These are phyloP conservation scores for Penicillium macrosclerotiorum DNA, from an alignment of 495 filamentous ascomycete genomes.

Conservation along the genomic window DNA sequence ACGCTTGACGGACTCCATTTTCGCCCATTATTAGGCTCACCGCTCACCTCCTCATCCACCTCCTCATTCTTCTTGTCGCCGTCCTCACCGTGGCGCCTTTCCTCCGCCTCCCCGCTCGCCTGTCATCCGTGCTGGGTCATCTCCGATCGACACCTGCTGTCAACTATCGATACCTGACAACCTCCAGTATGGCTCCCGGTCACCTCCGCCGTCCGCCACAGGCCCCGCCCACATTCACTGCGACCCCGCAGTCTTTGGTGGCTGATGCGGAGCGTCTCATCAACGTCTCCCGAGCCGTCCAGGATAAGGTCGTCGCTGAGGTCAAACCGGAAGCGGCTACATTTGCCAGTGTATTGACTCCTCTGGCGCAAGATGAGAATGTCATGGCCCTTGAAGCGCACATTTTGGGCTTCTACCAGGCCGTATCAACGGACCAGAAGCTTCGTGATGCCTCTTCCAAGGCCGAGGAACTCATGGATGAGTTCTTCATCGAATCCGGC, in stretches of 20 bases:
- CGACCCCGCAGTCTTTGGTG: constrained; percentile 72
- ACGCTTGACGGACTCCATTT: constrained; percentile 2
- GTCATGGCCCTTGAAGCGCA: constrained; percentile 53
- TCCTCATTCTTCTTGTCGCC: constrained; percentile 59
- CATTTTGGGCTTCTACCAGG: constrained; percentile 76
- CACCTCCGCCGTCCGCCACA: constrained; percentile 72
- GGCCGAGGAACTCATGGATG: constrained; percentile 65
- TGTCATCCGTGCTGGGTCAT: constrained; percentile 60
- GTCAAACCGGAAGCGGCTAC: constrained; percentile 63
- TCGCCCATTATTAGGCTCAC: constrained; percentile 24
- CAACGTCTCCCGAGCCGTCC: constrained; percentile 60
- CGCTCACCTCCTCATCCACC: constrained; percentile 36
- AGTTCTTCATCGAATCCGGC: constrained; percentile 61
- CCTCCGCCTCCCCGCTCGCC: constrained; percentile 54
- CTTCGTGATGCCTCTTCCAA: constrained; percentile 71
- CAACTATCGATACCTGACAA: constrained; percentile 50
- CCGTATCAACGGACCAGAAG: constrained; percentile 65
- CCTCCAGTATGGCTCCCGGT: constrained; percentile 64
- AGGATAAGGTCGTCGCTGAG: constrained; percentile 71
- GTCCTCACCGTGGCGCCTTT: constrained; percentile 75
- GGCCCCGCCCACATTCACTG: constrained; percentile 79
- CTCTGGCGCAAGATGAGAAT: constrained; percentile 69
- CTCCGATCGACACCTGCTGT: constrained; percentile 41
- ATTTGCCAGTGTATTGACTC: constrained; percentile 64
- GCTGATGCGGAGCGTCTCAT: constrained; percentile 75